Evolutionary conservation across 2,329 filamentous ascomycete genomes (phyloP).

Genomic region (Alternaria conjuncta): DNA sequence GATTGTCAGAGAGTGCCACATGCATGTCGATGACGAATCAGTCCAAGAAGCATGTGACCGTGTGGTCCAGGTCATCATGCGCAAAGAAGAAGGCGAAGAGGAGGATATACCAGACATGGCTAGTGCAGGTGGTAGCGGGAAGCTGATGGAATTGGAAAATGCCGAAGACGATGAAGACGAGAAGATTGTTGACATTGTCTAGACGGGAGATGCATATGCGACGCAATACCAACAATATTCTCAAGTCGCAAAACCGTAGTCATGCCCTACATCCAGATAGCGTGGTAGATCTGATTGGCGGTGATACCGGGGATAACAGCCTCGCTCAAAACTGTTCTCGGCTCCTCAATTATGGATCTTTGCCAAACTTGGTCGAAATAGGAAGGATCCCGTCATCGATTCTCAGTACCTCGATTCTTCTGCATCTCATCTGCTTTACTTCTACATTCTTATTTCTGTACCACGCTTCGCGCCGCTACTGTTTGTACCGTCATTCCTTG

Average conservation of each 20-base stretch:
- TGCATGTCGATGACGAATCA: constrained; percentile 76
- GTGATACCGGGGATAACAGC: constrained; percentile 19
- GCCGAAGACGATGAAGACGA: constrained; percentile 47
- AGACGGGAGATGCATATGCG: neutral
- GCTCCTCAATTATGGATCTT: constrained; percentile 15
- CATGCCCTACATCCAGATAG: neutral
- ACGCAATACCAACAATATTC: neutral
- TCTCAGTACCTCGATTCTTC: neutral
- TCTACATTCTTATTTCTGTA: neutral
- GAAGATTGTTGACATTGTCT: constrained; percentile 45
- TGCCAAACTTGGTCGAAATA: constrained; percentile 2
- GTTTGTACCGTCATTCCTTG: neutral
- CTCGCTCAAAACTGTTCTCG: constrained; percentile 3
- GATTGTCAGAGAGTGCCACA: constrained; percentile 84
- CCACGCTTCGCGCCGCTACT: neutral
- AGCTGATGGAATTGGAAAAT: constrained; percentile 36
- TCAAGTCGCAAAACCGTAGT: neutral
- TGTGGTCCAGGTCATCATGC: constrained; percentile 85
- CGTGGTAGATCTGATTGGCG: constrained; percentile 15
- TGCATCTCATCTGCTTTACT: neutral
- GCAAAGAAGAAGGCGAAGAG: constrained; percentile 72
- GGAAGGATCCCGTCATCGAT: constrained; percentile 18
- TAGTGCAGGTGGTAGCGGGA: constrained; percentile 29
- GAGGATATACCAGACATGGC: constrained; percentile 47
- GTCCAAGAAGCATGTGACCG: constrained; percentile 87